Base-by-base conservation (phyloP, 345 rosid species). In the Melastoma malabathricum region DNA sequence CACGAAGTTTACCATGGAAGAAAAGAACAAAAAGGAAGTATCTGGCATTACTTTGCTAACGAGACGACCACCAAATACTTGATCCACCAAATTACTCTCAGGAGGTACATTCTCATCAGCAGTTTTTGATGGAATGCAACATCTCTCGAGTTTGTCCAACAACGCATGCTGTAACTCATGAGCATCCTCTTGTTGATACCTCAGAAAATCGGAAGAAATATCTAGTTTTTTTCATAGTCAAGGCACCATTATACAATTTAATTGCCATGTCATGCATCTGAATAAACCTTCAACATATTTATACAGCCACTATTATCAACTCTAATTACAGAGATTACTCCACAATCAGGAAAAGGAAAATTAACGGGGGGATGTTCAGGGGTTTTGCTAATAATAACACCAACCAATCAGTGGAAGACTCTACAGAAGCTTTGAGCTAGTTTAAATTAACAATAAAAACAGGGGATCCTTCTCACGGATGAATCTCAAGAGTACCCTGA, bases 181-280 rank as follows among this genome's bases (percentile, higher is more conserved):
- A 7, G 96, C 96, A 59, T 87, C 96, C 68, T 87, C 88, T 74
- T 84, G 96, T 51, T 79, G 87, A 45, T 66, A 62, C 62, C 69
- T 68, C 43, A 18, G 63, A 57, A 86, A 86, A 65, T 52, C 57
- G 18, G 84, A 60, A 13, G 89, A 77, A 64, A 86, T 73, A 20
- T 69, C 87, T 83, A 46, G 60, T 56, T 29, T 18, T 29, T 18
- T 38, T 44, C 52, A 13, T 18, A 47, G 75, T 69, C 61, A 81
- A 87, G 79, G 64, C 74, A 64, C 46, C 59, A 34, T 13, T 25
- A 34, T 9, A 17, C 3, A 0, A 46, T 47, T 15, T 16, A 19
- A 34, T 34, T 3, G 1, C 41, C 41, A 34, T 9, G 41, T 34
- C 41, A 34, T 34, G 9, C 12, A 34, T 34, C 41, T 34, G 41